phyloP scores from a whole-genome alignment of 768 basidiomycete species.

The Myochromella boudieri region DNA sequence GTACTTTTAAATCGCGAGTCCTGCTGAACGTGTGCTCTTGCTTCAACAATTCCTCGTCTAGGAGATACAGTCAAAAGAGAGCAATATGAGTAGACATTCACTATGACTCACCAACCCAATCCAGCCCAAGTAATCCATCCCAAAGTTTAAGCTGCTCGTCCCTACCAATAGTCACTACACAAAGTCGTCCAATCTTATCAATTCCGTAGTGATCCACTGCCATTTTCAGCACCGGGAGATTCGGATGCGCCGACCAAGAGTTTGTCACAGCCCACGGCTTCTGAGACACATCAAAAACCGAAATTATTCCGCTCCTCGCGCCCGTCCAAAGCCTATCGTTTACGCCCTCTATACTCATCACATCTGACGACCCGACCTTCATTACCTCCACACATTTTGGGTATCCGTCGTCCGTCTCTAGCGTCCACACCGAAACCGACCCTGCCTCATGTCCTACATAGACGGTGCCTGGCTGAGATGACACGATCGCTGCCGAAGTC shows the following conservation, averaged over 20 bases:
- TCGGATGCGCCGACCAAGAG: slow-evolving; percentile 79
- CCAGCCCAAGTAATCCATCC: slow-evolving; percentile 84
- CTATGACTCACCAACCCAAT: slow-evolving; percentile 78
- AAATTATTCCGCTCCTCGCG: slow-evolving; percentile 75
- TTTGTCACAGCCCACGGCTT: slow-evolving; percentile 89
- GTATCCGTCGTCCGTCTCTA: slow-evolving; percentile 51
- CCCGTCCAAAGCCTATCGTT: slow-evolving; percentile 87
- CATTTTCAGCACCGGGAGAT: slow-evolving; percentile 62
- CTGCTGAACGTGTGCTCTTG: slow-evolving; percentile 76
- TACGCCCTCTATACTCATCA: slow-evolving; percentile 84
- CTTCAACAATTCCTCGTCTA: slow-evolving; percentile 76
- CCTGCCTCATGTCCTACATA: slow-evolving; percentile 95
- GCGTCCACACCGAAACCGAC: slow-evolving; percentile 78
- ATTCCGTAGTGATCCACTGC: slow-evolving; percentile 75
- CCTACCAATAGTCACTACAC: slow-evolving; percentile 72
- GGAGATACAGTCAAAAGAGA: not conserved
- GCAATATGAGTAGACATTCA: not conserved
- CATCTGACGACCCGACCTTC: slow-evolving; percentile 79
- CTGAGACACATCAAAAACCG: slow-evolving; percentile 71
- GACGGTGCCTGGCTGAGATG: slow-evolving; percentile 61
- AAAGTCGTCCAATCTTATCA: slow-evolving; percentile 62
- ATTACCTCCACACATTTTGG: slow-evolving; percentile 73
- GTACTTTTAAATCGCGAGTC: slow-evolving; percentile 73
- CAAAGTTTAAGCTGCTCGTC: slow-evolving; percentile 78
- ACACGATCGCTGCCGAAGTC: slow-evolving; percentile 75